Evolutionary conservation across 257 asterid species (phyloP).

Genomic region (Anisodus acutangulus): DNA sequence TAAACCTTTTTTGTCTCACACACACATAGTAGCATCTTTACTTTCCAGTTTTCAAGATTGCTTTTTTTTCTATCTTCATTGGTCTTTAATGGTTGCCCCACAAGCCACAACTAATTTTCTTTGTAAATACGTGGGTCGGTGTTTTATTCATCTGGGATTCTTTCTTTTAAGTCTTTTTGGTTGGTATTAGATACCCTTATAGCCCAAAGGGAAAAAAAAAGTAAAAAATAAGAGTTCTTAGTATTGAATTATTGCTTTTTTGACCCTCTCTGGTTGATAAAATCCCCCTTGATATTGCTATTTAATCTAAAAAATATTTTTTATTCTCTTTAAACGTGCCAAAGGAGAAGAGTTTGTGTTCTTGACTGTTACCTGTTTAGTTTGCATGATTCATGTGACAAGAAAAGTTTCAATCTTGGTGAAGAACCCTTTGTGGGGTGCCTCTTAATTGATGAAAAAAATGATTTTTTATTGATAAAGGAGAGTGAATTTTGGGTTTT

Average conservation of each 20-base stretch:
- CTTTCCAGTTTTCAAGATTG: conserved; percentile 22
- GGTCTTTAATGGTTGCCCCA: conserved; percentile 81
- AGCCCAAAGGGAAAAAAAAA: neutral
- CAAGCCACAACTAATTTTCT: conserved; percentile 43
- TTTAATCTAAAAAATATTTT: neutral
- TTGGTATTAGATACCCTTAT: conserved; percentile 37
- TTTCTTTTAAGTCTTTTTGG: conserved; percentile 51
- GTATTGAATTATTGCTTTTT: neutral
- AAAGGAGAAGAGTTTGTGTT: conserved; percentile 2
- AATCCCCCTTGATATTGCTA: neutral
- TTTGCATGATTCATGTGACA: conserved; percentile 37
- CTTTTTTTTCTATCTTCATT: conserved; percentile 24
- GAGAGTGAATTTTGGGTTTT: neutral
- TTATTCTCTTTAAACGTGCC: conserved; percentile 24
- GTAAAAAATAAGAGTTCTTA: conserved; percentile 25
- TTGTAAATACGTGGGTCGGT: conserved; percentile 57
- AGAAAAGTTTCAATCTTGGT: conserved; percentile 30
- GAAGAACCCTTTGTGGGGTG: conserved; percentile 3
- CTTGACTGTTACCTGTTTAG: neutral
- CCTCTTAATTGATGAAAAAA: conserved; percentile 18
- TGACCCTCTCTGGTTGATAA: conserved; percentile 19
- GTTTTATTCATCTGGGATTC: conserved; percentile 43
- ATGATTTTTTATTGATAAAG: too few relatives aligned
- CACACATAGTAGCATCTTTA: conserved; percentile 22
- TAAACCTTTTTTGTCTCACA: neutral